These are phyloP conservation scores for Zychaea mexicana DNA, from an alignment of 371 early-diverging fungal species.

Conservation along the genomic window DNA sequence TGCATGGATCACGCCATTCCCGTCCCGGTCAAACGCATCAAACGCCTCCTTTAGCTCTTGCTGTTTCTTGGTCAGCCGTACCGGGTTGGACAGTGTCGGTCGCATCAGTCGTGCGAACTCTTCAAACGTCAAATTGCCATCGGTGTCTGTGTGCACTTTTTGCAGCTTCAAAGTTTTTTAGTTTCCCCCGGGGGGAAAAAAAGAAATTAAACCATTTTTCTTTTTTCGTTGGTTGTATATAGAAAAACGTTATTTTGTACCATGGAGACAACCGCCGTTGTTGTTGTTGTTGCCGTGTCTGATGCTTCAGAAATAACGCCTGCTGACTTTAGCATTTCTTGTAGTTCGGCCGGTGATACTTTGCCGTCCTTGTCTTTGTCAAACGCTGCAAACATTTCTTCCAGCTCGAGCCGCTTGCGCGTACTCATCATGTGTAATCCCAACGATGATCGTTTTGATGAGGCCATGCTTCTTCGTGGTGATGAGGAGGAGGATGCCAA, in stretches of 20 bases:
- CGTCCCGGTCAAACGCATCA: constrained; percentile 47
- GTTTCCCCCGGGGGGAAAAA: neutral
- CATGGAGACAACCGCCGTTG: constrained; percentile 23
- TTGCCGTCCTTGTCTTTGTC: constrained; percentile 43
- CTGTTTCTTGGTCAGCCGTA: constrained; percentile 31
- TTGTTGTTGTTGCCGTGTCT: no score
- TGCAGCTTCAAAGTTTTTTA: constrained; percentile 18
- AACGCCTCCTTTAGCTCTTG: constrained; percentile 47
- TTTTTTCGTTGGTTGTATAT: constrained; percentile 1
- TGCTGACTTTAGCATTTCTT: constrained; percentile 34
- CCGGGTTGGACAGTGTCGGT: constrained; percentile 39
- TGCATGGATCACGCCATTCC: constrained; percentile 41
- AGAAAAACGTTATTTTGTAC: no score
- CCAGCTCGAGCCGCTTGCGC: constrained; percentile 34
- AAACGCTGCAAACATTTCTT: constrained; percentile 39
- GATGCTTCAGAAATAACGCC: constrained; percentile 21
- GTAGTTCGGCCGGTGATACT: constrained; percentile 30
- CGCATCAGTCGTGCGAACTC: constrained; percentile 46
- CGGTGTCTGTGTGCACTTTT: constrained; percentile 15
- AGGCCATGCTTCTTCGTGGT: neutral
- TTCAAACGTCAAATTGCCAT: constrained; percentile 37
- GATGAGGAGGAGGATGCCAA: neutral
- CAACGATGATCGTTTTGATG: constrained; percentile 37
- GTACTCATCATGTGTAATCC: constrained; percentile 39
- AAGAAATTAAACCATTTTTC: neutral